Evolutionary conservation across 352 stramenopile genomes (phyloP).

Genomic region (Phytophthora meadii): DNA sequence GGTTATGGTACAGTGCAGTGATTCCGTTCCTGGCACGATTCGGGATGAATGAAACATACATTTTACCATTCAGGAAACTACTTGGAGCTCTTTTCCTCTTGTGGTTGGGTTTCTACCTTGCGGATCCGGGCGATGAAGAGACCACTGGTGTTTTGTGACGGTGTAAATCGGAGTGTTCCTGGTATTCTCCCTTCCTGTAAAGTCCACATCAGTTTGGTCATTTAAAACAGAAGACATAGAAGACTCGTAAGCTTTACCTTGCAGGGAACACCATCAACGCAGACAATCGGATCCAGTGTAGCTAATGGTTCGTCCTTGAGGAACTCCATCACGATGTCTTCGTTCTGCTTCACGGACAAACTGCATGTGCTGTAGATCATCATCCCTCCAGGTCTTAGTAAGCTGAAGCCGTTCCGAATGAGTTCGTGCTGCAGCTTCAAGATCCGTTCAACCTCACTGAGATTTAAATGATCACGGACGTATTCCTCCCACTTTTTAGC

Average conservation of each 20-base stretch:
- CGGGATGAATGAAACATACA: slow-evolving; percentile 7
- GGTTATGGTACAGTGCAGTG: too few relatives aligned
- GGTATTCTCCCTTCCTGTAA: slow-evolving; percentile 52
- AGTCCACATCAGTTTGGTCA: background rate
- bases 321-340: slow-evolving; percentile 90
- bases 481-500: slow-evolving; percentile 82
- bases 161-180: slow-evolving; percentile 76
- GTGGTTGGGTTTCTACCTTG: slow-evolving; percentile 22
- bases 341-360: slow-evolving; percentile 93
- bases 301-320: slow-evolving; percentile 57
- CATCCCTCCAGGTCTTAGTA: slow-evolving; percentile 86
- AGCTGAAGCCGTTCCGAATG: slow-evolving; percentile 87
- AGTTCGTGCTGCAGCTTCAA: slow-evolving; percentile 64
- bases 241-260: slow-evolving; percentile 35
- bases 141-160: slow-evolving; percentile 70
- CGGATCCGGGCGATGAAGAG: slow-evolving; percentile 77
- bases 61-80: background rate
- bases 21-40: slow-evolving; percentile 16
- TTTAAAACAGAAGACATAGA: background rate
- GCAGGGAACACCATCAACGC: slow-evolving; percentile 49
- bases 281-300: slow-evolving; percentile 46
- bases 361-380: slow-evolving; percentile 98
- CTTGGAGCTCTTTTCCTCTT: background rate
- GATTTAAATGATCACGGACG: slow-evolving; percentile 69
- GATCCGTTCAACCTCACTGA: slow-evolving; percentile 61